phyloP scores from a whole-genome alignment of 495 filamentous ascomycete genomes.

The Aspergillus asperescens region DNA sequence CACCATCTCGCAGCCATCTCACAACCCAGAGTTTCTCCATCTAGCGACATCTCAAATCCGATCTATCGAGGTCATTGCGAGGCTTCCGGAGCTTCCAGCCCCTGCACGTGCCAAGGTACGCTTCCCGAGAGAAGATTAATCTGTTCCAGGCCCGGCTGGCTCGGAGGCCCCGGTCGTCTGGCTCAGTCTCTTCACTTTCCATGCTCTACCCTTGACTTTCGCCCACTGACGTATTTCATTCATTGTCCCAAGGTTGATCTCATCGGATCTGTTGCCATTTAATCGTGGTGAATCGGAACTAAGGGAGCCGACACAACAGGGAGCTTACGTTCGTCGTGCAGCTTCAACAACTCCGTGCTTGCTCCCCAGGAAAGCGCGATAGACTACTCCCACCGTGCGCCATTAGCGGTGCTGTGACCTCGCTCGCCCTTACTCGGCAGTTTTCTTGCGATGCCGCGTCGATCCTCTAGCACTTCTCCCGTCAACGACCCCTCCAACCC shows the following conservation, averaged over 20 bases:
- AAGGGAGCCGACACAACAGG: background rate
- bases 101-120: slow-evolving; percentile 20
- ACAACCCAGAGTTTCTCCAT: background rate
- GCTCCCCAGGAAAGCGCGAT: slow-evolving; percentile 9
- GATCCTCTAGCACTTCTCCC: slow-evolving; percentile 46
- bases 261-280: slow-evolving; percentile 8
- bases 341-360: background rate
- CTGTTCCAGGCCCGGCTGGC: slow-evolving; percentile 13
- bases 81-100: slow-evolving; percentile 16
- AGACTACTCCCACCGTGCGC: slow-evolving; percentile 3
- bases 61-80: slow-evolving; percentile 4
- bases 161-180: slow-evolving; percentile 6
- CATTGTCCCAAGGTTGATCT: background rate
- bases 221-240: background rate
- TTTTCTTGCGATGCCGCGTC: slow-evolving; percentile 53
- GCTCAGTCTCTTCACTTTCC: background rate
- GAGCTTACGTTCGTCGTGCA: background rate
- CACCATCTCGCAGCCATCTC: background rate
- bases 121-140: slow-evolving; percentile 6
- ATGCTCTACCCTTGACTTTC: slow-evolving; percentile 5
- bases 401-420: slow-evolving; percentile 15
- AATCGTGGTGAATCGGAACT: background rate
- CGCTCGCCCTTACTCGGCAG: slow-evolving; percentile 21
- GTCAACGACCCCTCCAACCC: slow-evolving; percentile 40
- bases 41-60: background rate